Base-by-base conservation (phyloP, 768 basidiomycete genomes). In the Goffeauzyma gilvescens region DNA sequence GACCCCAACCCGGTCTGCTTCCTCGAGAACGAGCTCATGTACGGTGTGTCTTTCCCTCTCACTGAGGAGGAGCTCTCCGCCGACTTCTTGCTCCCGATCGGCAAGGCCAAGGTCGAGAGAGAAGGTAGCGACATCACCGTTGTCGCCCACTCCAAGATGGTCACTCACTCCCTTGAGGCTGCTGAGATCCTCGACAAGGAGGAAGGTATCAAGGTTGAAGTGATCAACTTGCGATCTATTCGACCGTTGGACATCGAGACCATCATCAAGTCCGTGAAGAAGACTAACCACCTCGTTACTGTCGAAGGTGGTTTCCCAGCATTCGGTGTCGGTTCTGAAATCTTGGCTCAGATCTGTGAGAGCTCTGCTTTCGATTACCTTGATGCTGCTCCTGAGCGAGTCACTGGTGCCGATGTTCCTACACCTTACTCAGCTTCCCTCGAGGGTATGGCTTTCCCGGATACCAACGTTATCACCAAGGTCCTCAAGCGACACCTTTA, bases 11-110 rank as follows among this genome's bases (percentile, higher is more conserved):
- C 87, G 12, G 82, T 95, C 54, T 87, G 95, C 53, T 87, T 98
- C 74, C 80, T 98, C 40, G 93, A 98, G 65, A 98, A 98, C 68
- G 93, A 98, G 66, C 86, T 98, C 76, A 66, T 98, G 63, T 98
- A 98, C 69, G 93, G 93, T 66, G 77, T 87, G 50, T 75, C 80
- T 26, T 98, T 96, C 79, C 87, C 89, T 38, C 79, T 96, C 78
- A 85, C 86, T 21, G 64, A 76, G 50, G 89, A 89, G 58, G 89
- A 86, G 55, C 78, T 93, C 77, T 86, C 84, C 40, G 83, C 89
- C 64, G 75, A 83, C 68, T 98, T 86, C 75, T 65, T 89, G 32
- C 70, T 96, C 42, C 90, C 89, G 26, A 93, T 98, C 59, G 93
- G 93, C 61, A 95, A 96, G 70, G 80, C 79, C 64, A 95, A 96